phyloP scores from a whole-genome alignment of 2,329 filamentous ascomycete genomes.

The Fusarium sacchari region DNA sequence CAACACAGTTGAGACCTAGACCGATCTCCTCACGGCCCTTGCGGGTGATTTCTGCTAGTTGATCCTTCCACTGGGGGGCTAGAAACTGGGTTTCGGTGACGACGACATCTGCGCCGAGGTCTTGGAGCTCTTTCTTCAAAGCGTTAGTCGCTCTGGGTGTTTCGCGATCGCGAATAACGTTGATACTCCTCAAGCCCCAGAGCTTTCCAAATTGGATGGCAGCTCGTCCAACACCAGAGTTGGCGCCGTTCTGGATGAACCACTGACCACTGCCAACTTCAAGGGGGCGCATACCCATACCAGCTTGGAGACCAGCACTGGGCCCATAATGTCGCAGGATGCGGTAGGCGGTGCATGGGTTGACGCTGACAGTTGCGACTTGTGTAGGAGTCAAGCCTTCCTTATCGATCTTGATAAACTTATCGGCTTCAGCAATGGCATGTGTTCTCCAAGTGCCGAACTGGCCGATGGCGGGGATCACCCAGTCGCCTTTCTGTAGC shows the following conservation, averaged over 20 bases:
- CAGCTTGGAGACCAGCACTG: constrained; percentile 56
- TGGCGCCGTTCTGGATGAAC: constrained; percentile 98
- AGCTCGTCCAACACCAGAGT: constrained; percentile 89
- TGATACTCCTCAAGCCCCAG: constrained; percentile 93
- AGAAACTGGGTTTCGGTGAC: constrained; percentile 66
- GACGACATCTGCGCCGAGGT: constrained; percentile 66
- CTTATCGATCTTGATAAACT: constrained; percentile 76
- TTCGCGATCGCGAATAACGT: constrained; percentile 81
- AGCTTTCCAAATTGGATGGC: constrained; percentile 87
- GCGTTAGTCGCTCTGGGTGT: constrained; percentile 71
- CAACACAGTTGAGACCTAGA: constrained; percentile 92
- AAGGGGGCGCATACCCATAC: constrained; percentile 57
- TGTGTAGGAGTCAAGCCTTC: constrained; percentile 78
- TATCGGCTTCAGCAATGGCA: constrained; percentile 68
- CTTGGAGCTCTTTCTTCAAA: constrained; percentile 61
- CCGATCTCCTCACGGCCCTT: constrained; percentile 76
- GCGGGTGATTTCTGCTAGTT: constrained; percentile 72
- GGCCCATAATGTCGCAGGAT: constrained; percentile 85
- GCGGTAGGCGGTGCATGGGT: constrained; percentile 93
- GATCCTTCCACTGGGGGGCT: constrained; percentile 68
- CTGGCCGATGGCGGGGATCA: constrained; percentile 83
- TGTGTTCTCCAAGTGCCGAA: constrained; percentile 98
- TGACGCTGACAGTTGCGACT: constrained; percentile 88
- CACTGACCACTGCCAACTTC: constrained; percentile 73
- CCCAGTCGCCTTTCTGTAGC: constrained; percentile 86